Conservation (phyloP, 805 yeast genomes). For the Schizosaccharomyces osmophilus region DNA sequence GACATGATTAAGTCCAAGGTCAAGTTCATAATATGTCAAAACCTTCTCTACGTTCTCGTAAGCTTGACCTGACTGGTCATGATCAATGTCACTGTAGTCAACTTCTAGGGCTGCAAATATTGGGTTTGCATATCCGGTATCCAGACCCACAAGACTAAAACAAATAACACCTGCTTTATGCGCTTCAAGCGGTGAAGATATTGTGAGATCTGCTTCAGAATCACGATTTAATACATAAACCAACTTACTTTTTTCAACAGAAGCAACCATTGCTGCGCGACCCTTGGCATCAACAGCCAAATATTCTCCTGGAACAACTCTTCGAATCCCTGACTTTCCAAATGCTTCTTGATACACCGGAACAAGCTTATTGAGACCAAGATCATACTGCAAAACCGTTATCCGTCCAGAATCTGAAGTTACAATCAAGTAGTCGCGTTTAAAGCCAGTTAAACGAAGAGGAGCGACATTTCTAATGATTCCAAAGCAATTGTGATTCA, state of each 20-base stretch:
- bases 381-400: conserved; percentile 25
- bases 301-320: conserved; percentile 53
- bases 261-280: conserved; percentile 43
- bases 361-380: conserved; percentile 17
- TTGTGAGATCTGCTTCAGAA: conserved; percentile 20
- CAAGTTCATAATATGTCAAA: conserved; percentile 55
- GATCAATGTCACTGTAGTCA: conserved; percentile 21
- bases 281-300: conserved; percentile 46
- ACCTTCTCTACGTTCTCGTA: conserved; percentile 10
- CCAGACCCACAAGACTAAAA: conserved; percentile 31
- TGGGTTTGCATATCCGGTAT: conserved; percentile 64
- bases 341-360: conserved; percentile 34
- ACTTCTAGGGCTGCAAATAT: conserved; percentile 58
- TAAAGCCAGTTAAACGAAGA: conserved; percentile 28
- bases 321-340: conserved; percentile 48
- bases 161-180: conserved; percentile 27
- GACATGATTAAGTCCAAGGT: conserved; percentile 63
- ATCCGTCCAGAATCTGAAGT: conserved; percentile 65
- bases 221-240: conserved; percentile 38
- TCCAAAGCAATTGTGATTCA: conserved; percentile 29
- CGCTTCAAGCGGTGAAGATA: conserved; percentile 58
- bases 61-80: conserved; percentile 9
- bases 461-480: conserved; percentile 28
- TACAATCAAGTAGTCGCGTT: conserved; percentile 33
- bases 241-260: conserved; percentile 52